Percentiles rank a stretch among this genome's conserved stretches.
Evolutionary conservation across 805 yeast species (phyloP).

Genomic region (Metschnikowia reukaufii): DNA sequence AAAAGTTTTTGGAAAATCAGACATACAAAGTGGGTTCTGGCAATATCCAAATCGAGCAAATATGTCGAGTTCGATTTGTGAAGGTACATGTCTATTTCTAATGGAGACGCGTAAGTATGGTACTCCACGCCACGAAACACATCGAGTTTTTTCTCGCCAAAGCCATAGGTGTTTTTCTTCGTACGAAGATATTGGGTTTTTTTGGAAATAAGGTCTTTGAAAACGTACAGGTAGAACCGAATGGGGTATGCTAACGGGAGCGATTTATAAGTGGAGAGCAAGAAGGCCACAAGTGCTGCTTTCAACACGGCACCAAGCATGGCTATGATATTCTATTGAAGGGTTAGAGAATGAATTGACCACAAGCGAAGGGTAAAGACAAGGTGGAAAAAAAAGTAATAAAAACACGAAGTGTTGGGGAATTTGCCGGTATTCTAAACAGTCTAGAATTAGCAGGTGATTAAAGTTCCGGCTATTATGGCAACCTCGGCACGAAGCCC

Average conservation of each 20-base stretch:
- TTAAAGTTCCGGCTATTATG: too few species aligned
- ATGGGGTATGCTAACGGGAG: conserved; percentile 66
- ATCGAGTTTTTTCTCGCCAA: conserved; percentile 24
- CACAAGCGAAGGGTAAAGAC: neutral
- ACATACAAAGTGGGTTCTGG: conserved; percentile 64
- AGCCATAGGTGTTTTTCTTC: conserved; percentile 36
- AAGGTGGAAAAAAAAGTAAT: neutral
- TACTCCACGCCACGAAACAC: conserved; percentile 46
- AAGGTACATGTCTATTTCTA: conserved; percentile 82
- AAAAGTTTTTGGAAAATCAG: conserved; percentile 58
- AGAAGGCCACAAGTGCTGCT: conserved; percentile 17
- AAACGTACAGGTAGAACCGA: conserved; percentile 55
- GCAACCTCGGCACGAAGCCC: too few species aligned
- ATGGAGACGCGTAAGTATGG: conserved; percentile 61
- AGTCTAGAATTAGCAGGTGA: too few species aligned
- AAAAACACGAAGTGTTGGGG: too few species aligned
- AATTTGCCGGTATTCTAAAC: too few species aligned
- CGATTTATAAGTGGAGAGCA: conserved; percentile 55
- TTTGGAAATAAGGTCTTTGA: conserved; percentile 43
- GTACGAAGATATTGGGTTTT: conserved; percentile 20
- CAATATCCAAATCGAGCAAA: conserved; percentile 75
- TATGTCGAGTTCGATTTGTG: conserved; percentile 90
- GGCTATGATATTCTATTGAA: neutral
- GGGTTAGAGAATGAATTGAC: too few species aligned
- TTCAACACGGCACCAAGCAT: conserved; percentile 7